These are phyloP conservation scores for Lachancea mirantina DNA, from an alignment of 805 yeast species.

Conservation along the genomic window DNA sequence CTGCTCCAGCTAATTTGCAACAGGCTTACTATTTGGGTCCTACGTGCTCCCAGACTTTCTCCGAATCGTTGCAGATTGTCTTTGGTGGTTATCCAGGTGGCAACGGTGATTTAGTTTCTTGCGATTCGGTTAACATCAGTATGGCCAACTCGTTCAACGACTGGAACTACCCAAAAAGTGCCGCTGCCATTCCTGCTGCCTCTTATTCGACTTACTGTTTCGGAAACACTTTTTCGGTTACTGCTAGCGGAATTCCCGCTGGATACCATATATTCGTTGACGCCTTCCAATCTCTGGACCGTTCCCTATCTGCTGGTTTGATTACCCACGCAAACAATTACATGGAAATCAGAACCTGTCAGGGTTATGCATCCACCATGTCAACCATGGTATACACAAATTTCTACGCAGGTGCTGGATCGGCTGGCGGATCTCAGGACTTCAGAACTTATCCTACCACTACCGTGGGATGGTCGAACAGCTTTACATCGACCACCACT, in stretches of 20 bases:
- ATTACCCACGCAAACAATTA: conserved; percentile 1
- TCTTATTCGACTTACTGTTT: conserved; percentile 9
- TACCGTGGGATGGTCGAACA: conserved; percentile 3
- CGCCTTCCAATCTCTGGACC: conserved; percentile 7
- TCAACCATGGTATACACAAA: too few species aligned
- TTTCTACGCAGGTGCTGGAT: background rate
- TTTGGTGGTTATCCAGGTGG: conserved; percentile 9
- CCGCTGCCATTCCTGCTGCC: conserved; percentile 8
- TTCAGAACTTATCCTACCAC: conserved; percentile 1
- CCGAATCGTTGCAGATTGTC: conserved; percentile 8
- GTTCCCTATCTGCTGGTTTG: background rate
- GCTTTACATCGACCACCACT: conserved; percentile 7
- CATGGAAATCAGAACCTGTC: background rate
- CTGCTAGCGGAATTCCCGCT: conserved; percentile 12
- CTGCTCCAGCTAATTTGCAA: background rate
- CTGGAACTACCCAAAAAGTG: conserved; percentile 11
- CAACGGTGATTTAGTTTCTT: conserved; percentile 9
- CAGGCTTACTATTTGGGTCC: conserved; percentile 8
- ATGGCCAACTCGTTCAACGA: conserved; percentile 13
- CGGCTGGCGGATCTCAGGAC: conserved; percentile 1
- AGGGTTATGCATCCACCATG: too few species aligned
- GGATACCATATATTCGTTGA: conserved; percentile 11
- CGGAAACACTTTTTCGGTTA: conserved; percentile 7
- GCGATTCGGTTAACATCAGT: conserved; percentile 6
- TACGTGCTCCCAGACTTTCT: conserved; percentile 7